Conservation (phyloP, 139 green algal species). For the Gonium pectorale region DNA sequence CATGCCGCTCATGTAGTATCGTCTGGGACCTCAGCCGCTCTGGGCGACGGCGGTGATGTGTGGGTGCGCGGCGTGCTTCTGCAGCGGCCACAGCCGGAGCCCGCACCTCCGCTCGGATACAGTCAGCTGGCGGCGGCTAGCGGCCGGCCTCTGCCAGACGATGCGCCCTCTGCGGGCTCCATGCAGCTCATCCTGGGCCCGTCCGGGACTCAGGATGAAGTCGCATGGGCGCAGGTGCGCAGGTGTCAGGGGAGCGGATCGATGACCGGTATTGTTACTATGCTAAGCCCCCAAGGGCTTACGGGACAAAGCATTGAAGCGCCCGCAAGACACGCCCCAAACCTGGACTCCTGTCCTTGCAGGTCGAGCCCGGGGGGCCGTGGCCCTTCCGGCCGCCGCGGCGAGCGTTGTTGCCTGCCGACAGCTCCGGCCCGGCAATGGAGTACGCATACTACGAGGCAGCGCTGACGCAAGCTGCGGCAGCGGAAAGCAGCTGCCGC, state of each 20-base stretch:
- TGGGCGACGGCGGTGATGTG: neutral
- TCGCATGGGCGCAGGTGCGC: neutral
- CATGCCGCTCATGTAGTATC: no score
- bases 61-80: neutral
- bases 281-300: no score
- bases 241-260: no score
- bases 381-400: neutral
- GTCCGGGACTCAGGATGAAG: neutral
- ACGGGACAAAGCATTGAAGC: no score
- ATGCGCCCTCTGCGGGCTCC: neutral
- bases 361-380: neutral
- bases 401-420: neutral
- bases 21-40: no score
- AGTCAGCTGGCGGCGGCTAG: neutral
- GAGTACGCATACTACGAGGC: constrained; percentile 11
- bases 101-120: neutral
- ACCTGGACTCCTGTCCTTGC: no score
- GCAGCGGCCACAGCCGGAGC: neutral
- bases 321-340: no score
- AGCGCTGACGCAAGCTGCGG: constrained; percentile 3
- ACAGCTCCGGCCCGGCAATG: neutral
- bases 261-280: no score
- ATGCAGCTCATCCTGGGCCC: neutral
- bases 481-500: neutral
- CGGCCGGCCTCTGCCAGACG: no score